Evolutionary conservation across 225 moss, liverwort and hornwort genomes (phyloP), one percentile per base, ranked within the genome.

Genomic region (Marchantia polymorpha): DNA sequence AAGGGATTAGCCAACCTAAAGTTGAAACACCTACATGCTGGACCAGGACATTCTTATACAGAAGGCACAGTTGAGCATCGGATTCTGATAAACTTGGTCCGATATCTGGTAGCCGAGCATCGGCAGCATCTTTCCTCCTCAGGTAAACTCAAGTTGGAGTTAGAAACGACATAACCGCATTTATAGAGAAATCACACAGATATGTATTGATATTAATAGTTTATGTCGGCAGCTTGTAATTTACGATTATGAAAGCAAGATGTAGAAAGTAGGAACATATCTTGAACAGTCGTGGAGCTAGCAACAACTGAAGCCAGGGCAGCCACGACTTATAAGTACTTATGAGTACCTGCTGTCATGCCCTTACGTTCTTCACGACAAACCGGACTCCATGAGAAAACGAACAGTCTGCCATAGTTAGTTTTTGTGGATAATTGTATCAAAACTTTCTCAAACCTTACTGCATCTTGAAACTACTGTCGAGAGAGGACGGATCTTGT

Each of bases 21-120:
- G 87, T 74, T 95, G 64, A 93, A 93, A 86, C 73, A 85, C 61
- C 88, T 89, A 72, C 93, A 95, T 69, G 91, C 95, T 67, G 93
- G 95, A 68, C 95, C 95, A 54, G 88, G 87, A n/a, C 95, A 92
- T 88, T 93, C 95, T 15, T 95, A 91, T 69, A 93, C 92, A 22
- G 95, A 95, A 83, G 90, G 93, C 52, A 90, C 90, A 12, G 86
- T 84, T 59, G 95, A 95, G 82, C 87, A 89, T n/a, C 93, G 95
- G 31, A 87, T 93, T 83, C 85, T 95, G 39, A 92, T 88, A 74
- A 95, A 92, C 82, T 77, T 95, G 76, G 91, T 91, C 68, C 88
- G 93, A 69, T 81, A 86, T 75, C 86, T 95, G 79, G 86, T 93
- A 22, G 86, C 85, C 64, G 93, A 91, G 84, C 86, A 88, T 89